Percentiles rank a stretch among this genome's conserved stretches.
Evolutionary conservation across 2,329 filamentous ascomycete genomes (phyloP).

Genomic region (Colletotrichum limetticola): DNA sequence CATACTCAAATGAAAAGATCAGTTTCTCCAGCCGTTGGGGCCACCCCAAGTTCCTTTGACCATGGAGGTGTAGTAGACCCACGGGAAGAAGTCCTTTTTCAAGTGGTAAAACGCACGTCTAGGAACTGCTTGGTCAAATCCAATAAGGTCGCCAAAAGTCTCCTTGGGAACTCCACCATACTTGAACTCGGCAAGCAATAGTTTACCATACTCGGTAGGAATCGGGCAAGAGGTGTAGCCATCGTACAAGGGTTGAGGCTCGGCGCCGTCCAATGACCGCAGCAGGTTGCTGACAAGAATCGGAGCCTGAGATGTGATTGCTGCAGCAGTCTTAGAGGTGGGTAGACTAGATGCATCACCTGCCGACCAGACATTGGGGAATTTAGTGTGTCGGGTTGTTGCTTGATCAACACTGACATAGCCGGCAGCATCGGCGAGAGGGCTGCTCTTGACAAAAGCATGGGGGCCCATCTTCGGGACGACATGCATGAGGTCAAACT

Average conservation of each 20-base stretch:
- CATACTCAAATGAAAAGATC: neutral
- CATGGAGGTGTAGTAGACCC: constrained; percentile 71
- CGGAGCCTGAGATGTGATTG: constrained; percentile 62
- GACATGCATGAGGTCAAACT: constrained; percentile 67
- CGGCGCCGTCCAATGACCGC: constrained; percentile 55
- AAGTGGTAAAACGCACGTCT: constrained; percentile 69
- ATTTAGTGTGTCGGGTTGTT: constrained; percentile 64
- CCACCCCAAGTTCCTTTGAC: constrained; percentile 72
- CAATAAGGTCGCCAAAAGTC: constrained; percentile 65
- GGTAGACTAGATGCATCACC: constrained; percentile 70
- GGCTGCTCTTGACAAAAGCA: constrained; percentile 62
- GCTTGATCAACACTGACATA: constrained; percentile 67
- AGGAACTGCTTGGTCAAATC: constrained; percentile 67
- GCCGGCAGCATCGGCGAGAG: constrained; percentile 64
- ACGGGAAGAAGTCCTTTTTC: constrained; percentile 76
- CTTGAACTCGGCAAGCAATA: constrained; percentile 73
- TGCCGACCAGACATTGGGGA: constrained; percentile 66
- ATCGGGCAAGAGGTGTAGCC: constrained; percentile 68
- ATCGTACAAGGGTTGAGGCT: constrained; percentile 57
- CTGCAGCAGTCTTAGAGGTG: constrained; percentile 66
- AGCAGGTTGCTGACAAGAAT: constrained; percentile 62
- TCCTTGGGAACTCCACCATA: constrained; percentile 72
- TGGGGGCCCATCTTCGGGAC: constrained; percentile 70
- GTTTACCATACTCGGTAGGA: constrained; percentile 68
- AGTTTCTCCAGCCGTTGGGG: constrained; percentile 60